Percentiles rank a stretch among this genome's conserved stretches.
Evolutionary conservation across 78 protist genomes (phyloP).

Genomic region (Dictyostelium firmibasis): DNA sequence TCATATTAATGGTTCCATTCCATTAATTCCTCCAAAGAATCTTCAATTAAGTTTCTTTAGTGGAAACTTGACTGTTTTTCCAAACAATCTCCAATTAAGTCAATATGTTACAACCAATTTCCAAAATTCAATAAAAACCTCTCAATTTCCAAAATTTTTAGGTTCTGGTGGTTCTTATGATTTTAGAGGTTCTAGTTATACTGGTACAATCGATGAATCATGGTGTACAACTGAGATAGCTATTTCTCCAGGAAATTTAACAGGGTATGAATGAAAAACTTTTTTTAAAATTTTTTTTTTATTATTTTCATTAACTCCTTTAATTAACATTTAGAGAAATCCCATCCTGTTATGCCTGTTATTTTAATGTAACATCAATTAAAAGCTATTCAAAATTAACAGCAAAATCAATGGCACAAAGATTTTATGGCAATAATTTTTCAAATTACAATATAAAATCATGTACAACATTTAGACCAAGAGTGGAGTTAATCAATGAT

Average conservation of each 20-base stretch:
- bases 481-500: not conserved
- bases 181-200: not conserved
- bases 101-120: not conserved
- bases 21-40: not conserved
- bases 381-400: not conserved
- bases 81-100: not conserved
- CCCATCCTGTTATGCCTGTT: not conserved
- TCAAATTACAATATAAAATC: not conserved
- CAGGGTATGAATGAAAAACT: not conserved
- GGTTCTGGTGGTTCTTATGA: not conserved
- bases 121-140: not conserved
- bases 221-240: not conserved
- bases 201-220: not conserved
- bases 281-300: no score
- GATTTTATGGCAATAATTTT: not conserved
- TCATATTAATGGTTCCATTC: not conserved
- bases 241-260: not conserved
- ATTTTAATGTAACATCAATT: not conserved
- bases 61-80: not conserved
- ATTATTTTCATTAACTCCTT: not conserved
- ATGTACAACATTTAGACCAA: constrained; percentile 3
- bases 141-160: not conserved
- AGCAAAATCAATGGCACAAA: not conserved
- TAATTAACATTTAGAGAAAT: not conserved
- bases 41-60: not conserved